phyloP scores from a whole-genome alignment of 129 eudicot genomes.

The Ambrosia artemisiifolia region DNA sequence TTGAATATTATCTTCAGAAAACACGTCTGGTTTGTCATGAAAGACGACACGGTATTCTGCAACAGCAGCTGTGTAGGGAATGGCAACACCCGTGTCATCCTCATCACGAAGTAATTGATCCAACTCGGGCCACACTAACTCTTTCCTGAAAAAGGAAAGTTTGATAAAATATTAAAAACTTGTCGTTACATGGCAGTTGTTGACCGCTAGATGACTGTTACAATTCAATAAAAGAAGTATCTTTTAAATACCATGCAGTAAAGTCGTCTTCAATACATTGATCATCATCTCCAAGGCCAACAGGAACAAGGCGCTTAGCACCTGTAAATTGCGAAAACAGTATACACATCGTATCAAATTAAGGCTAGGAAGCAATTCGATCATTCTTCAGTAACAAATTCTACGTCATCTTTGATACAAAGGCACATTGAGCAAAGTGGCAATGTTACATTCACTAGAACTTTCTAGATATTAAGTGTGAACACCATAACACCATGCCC shows the following conservation, averaged over 20 bases:
- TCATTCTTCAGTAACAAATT: neutral
- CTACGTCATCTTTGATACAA: neutral
- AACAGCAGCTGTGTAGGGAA: constrained; percentile 96
- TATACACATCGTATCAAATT: neutral
- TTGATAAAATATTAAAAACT: constrained; percentile 5
- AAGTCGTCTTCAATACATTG: constrained; percentile 99
- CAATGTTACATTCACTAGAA: neutral
- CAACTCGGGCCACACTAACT: constrained; percentile 89
- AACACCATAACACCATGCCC: neutral
- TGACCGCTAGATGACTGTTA: neutral
- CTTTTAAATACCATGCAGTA: constrained; percentile 68
- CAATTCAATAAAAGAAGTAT: neutral
- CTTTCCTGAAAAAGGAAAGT: constrained; percentile 60
- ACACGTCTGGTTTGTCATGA: constrained; percentile 50
- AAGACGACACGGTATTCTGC: constrained; percentile 82
- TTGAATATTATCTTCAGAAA: constrained; percentile 30
- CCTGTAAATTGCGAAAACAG: constrained; percentile 45
- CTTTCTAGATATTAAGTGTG: neutral
- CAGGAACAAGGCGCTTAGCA: constrained; percentile 77
- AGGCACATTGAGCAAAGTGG: neutral
- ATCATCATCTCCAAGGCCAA: constrained; percentile 98
- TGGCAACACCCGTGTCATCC: constrained; percentile 64
- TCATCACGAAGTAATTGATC: constrained; percentile 78
- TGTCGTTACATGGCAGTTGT: neutral
- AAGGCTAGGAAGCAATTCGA: neutral